Evolutionary conservation across 1,139 yeast genomes (phyloP), one percentile per base, ranked within the genome.

Genomic region (Kodamaea suecica): DNA sequence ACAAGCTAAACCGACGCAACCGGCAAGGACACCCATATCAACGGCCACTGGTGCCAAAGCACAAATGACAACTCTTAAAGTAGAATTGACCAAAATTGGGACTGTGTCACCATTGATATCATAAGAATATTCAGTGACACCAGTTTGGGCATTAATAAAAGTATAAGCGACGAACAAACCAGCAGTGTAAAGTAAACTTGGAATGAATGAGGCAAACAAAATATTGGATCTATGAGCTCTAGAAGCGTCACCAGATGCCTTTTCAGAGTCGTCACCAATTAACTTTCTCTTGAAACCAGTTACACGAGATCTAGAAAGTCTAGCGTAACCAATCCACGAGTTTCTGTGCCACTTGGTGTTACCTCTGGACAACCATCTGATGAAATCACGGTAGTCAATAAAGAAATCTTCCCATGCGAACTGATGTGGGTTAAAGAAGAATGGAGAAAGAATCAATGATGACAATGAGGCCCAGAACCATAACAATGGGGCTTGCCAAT

Each of bases 361-460:
- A 78, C 98, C 98, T 71, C 98, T 85, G 20, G 96, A 86, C 63
- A 92, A 71, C 99, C 99, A 92, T 71, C 98, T 83, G 57, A 94
- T 86, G 66, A 80, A 92, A 63, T 92, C 98, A 67, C 98, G 85
- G 80, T 94, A 92, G 64, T 92, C 99, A 66, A 92, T 84, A 67
- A 94, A 92, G 79, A 86, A 94, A 67, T 92, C 98, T 62, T 88
- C 95, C 95, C 96, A 88, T 39, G 99, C 85, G 64, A 94, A 92
- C 71, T 92, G 98, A 70, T 92, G 98, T 39, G 99, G 99, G 70
- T 92, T 92, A 78, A 87, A 92, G 45, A 92, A 60, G 63, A 92
- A 90, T 54, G 99, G 99, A 33, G 97, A 84, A 54, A 88, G 78
- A 69, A 88, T 78, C 71, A 92, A 77, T 5, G 98, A 86, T 36